A percentile compares a stretch with the other conserved stretches of the same genome.
Evolutionary conservation across 345 rosid species (phyloP).

Genomic region (Eucalyptus urophylla): DNA sequence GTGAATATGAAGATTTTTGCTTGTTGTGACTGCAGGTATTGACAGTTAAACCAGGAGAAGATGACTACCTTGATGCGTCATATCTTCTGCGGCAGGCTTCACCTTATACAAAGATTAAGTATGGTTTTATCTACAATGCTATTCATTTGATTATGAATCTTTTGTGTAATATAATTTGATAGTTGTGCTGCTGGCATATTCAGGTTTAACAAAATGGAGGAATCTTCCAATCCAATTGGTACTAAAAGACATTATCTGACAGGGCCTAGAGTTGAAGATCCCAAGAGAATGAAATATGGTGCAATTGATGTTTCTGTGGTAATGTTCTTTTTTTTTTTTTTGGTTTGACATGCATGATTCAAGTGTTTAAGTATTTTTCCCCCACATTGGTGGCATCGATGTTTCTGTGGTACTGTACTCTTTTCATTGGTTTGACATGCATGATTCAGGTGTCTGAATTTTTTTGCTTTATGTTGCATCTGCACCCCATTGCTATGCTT

Average conservation of each 20-base stretch:
- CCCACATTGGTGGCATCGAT: background rate
- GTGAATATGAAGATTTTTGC: background rate
- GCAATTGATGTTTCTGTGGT: background rate
- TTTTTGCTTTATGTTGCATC: background rate
- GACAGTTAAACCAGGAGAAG: slow-evolving; percentile 75
- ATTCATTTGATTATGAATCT: background rate
- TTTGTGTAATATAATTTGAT: background rate
- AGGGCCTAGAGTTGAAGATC: slow-evolving; percentile 25
- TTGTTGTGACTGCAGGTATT: slow-evolving; percentile 37
- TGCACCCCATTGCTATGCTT: background rate
- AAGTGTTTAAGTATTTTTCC: background rate
- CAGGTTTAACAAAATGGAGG: slow-evolving; percentile 64
- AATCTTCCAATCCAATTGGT: slow-evolving; percentile 4
- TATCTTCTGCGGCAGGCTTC: slow-evolving; percentile 76
- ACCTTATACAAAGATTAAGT: slow-evolving; percentile 86
- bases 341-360: background rate
- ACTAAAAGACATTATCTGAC: slow-evolving; percentile 50
- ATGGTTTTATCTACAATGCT: background rate
- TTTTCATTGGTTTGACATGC: background rate
- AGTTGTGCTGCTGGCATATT: background rate
- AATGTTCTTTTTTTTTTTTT: background rate
- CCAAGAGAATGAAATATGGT: slow-evolving; percentile 45
- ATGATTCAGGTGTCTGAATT: background rate
- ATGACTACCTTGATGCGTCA: slow-evolving; percentile 65
- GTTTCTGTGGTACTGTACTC: background rate